Evolutionary conservation across 2,329 filamentous ascomycete genomes (phyloP), one percentile per base, ranked within the genome.

Genomic region (Trichoderma breve): DNA sequence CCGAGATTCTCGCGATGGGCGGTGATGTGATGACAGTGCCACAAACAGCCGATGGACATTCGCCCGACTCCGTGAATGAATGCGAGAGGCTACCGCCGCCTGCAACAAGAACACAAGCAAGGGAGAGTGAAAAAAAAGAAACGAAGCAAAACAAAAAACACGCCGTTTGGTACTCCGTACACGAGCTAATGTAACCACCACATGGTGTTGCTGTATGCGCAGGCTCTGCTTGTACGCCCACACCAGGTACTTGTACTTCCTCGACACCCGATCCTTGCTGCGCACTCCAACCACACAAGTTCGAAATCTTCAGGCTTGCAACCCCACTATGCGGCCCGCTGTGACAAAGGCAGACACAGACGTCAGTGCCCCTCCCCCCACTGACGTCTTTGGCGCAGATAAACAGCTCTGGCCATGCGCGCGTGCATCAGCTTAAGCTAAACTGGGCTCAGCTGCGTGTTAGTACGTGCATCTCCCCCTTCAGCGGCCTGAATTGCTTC

Each of bases 321-420:
- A 57, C 63, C 58, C 70, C 70, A 72, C 70, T 32, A 32, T 55
- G 70, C 70, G 70, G 70, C 63, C 70, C 70, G 70, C 70, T 72
- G 70, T 72, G 70, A 72, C 70, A 72, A 72, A 72, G 47, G 26
- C 55, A 64, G 47, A 58, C 21, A 57, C 32, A 57, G 63, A 67
- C 55, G 63, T 63, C 43, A 66, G 34, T 62, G 70, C 70, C 69
- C 69, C 69, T 71, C 69, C 26, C 69, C 67, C 68, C 68, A 53
- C 70, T 67, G 62, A 66, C 63, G 62, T 67, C 65, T 43, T 60
- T 60, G 53, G 65, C 36, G 65, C 65, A 68, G 61, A 39, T 63
- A 39, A 43, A 63, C 34, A 28, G 34, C 61, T 30, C 32, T 63
- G 60, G 34, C 32, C 55, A 58, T 58, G 55, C 63, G 51, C 7